Percentiles rank a stretch among this genome's conserved stretches.
These are phyloP conservation scores for Umbelopsis ramanniana DNA, from an alignment of 192 early-diverging fungal species.

Conservation along the genomic window DNA sequence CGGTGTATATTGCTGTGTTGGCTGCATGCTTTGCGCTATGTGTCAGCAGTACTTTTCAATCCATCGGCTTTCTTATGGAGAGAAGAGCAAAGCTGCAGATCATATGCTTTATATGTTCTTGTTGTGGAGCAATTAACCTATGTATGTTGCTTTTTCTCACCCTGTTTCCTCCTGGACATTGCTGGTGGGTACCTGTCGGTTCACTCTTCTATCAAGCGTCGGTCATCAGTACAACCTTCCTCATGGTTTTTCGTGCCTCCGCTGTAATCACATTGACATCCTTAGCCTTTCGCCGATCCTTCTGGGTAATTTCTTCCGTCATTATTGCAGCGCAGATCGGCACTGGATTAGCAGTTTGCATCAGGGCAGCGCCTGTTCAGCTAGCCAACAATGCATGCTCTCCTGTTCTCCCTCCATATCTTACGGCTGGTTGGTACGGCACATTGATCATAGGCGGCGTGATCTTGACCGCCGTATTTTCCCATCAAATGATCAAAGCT, in stretches of 20 bases:
- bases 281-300: background rate
- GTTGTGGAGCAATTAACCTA: background rate
- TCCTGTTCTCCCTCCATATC: background rate
- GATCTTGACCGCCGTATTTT: background rate
- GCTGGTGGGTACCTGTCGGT: background rate
- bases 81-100: conserved; percentile 3
- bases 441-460: background rate
- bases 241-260: background rate
- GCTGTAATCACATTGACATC: background rate
- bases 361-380: background rate
- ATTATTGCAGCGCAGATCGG: background rate
- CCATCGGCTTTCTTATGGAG: background rate
- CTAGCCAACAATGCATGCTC: background rate
- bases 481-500: background rate
- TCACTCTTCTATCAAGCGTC: background rate
- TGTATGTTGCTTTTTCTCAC: background rate
- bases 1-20: background rate
- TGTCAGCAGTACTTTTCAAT: background rate
- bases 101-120: conserved; percentile 10
- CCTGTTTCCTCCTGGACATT: background rate
- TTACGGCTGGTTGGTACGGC: background rate
- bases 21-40: background rate
- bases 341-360: background rate
- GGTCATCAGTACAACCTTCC: background rate
- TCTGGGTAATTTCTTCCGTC: background rate